Base-by-base conservation (phyloP, 768 basidiomycete species). In the Rhodotorula paludigena region DNA sequence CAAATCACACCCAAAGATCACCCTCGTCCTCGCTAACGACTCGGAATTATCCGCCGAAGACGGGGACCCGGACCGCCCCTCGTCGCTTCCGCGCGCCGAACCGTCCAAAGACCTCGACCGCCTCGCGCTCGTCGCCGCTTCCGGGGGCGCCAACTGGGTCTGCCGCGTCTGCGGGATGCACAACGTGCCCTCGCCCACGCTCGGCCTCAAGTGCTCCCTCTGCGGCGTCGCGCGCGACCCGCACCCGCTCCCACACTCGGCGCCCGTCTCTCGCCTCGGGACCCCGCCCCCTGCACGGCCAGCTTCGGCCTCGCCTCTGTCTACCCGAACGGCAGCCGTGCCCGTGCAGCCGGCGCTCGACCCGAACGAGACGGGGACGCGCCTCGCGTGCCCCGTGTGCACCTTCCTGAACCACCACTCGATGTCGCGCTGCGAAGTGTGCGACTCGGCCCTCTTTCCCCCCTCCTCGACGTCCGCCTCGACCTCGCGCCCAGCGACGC, bases 351-450 rank as follows among this genome's bases (percentile, higher is more conserved):
- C 30, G 5, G 14, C 42, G 15, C 28, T 54, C 49, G 59, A 61
- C 49, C 59, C 33, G 1, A 15, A 20, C 12, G 54, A 49, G 18
- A 42, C 66, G 10, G 57, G 36, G 55, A 57, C 33, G 38, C 72
- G 48, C 11, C 16, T 57, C 28, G 57, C 76, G 28, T 99, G 94
- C 77, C 83, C 86, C 3, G 86, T 86, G 2, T 99, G 96, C 77
- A 98, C 94, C 2, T 99, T 93, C 77, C 81, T 93, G 20, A 99
- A 99, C 78, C 86, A 89, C 67, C 85, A 85, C 0, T 86, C 84
- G 2, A 81, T 92, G 62, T 78, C 78, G 0, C 77, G 80, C 14
- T 98, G 94, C 79, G 94, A 97, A 78, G 88, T 98, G 5, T 98
- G 94, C 76, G 82, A 82, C 10, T 87, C 90, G 8, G 80, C 84